Conservation (phyloP, 1,284 basidiomycete genomes). For the Moniliella sp. region DNA sequence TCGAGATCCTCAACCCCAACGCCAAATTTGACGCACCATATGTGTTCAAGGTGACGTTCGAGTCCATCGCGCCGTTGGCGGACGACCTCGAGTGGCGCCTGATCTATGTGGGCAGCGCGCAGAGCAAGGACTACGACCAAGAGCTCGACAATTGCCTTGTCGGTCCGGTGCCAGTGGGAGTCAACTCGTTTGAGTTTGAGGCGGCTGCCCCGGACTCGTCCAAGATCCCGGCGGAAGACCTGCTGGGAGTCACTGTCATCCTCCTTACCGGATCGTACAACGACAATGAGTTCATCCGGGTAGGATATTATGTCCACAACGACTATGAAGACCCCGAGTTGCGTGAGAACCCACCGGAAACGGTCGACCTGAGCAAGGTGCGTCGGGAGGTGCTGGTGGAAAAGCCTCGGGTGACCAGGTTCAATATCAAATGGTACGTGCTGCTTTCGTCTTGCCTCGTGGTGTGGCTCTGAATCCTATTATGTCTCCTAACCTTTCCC, state of each 20-base stretch:
- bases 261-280: constrained; percentile 67
- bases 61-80: constrained; percentile 74
- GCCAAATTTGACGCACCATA: constrained; percentile 48
- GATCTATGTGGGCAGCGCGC: constrained; percentile 86
- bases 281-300: constrained; percentile 90
- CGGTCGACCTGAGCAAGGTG: constrained; percentile 40
- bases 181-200: constrained; percentile 92
- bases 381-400: constrained; percentile 63
- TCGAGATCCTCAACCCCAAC: constrained; percentile 27
- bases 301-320: constrained; percentile 97
- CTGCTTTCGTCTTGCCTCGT: too few species aligned
- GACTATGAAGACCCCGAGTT: too few species aligned
- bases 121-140: constrained; percentile 72
- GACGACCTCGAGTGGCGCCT: constrained; percentile 96
- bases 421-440: constrained; percentile 39
- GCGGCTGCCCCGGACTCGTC: constrained; percentile 37
- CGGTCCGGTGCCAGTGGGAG: constrained; percentile 60
- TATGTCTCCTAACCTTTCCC: too few species aligned
- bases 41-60: constrained; percentile 85
- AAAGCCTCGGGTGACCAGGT: constrained; percentile 78
- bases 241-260: constrained; percentile 69
- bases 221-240: constrained; percentile 60
- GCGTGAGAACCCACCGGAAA: too few species aligned
- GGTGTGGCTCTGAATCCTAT: too few species aligned
- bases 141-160: constrained; percentile 59